A percentile compares a stretch with the other conserved stretches of the same genome.
These are phyloP conservation scores for Dionaea muscipula DNA, from an alignment of 179 eudicot genomes.

Conservation along the genomic window DNA sequence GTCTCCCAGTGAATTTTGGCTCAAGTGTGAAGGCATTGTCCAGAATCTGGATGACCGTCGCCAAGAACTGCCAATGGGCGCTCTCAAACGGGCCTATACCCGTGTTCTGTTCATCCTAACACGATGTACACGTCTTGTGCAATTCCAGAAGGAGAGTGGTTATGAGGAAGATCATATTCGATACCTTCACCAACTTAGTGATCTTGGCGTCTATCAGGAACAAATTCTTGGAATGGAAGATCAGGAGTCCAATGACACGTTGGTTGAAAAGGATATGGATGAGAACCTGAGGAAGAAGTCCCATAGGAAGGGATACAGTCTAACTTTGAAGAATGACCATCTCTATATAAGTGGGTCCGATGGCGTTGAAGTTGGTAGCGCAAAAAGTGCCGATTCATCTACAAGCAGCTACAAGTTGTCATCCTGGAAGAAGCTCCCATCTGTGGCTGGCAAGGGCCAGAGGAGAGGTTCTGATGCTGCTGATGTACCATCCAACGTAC, in stretches of 20 bases:
- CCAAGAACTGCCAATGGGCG: conserved; percentile 79
- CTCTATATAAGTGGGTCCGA: conserved; percentile 25
- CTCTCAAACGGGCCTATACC: conserved; percentile 68
- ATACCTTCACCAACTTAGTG: conserved; percentile 72
- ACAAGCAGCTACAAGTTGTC: conserved; percentile 65
- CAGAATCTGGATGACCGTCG: conserved; percentile 83
- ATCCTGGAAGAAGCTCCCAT: conserved; percentile 91
- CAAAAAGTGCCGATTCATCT: conserved; percentile 67
- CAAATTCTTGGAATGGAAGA: conserved; percentile 17
- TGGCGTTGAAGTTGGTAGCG: conserved; percentile 52
- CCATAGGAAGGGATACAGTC: conserved; percentile 27
- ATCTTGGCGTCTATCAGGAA: conserved; percentile 86
- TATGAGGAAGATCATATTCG: conserved; percentile 61
- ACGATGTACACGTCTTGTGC: conserved; percentile 87
- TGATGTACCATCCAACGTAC: conserved; percentile 40
- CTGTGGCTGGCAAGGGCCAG: conserved; percentile 43
- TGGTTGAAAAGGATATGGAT: conserved; percentile 23
- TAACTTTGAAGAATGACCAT: conserved; percentile 30
- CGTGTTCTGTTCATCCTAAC: conserved; percentile 86
- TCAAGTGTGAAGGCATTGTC: conserved; percentile 76
- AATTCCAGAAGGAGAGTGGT: conserved; percentile 80
- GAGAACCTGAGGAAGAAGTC: conserved; percentile 34
- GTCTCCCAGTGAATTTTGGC: conserved; percentile 78
- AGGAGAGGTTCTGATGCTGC: conserved; percentile 32
- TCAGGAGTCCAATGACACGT: conserved; percentile 17